phyloP scores from a whole-genome alignment of 192 early-diverging fungal genomes.

The Funneliformis mosseae region DNA sequence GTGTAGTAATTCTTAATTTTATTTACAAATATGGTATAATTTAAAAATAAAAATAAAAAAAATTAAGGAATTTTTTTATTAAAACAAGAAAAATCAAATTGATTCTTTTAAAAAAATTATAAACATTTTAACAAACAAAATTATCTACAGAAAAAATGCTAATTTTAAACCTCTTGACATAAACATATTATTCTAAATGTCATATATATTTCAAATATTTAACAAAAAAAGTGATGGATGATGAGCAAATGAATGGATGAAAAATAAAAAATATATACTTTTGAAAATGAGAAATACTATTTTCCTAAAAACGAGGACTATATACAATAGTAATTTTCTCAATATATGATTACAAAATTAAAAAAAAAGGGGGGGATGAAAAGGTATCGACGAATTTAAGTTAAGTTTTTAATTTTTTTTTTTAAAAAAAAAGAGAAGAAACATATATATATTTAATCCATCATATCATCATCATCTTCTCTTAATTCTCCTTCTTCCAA shows the following conservation, averaged over 20 bases:
- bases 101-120: not conserved
- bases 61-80: no score
- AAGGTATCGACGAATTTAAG: no score
- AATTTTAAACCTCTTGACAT: not conserved
- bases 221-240: not conserved
- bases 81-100: not conserved
- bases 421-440: no score
- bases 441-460: not conserved
- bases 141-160: not conserved
- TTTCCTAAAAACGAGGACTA: not conserved
- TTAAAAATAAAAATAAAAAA: no score
- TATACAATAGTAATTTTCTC: not conserved
- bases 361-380: no score
- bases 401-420: no score
- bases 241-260: not conserved
- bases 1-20: no score
- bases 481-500: slow-evolving; percentile 16
- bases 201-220: not conserved
- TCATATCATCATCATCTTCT: slow-evolving; percentile 10
- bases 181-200: no score
- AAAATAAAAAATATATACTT: not conserved
- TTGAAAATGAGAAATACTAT: not conserved
- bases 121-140: not conserved
- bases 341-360: not conserved
- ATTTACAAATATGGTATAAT: no score